Evolutionary conservation across 2,329 filamentous ascomycete genomes (phyloP).

Genomic region (Aureobasidium mangrovei): DNA sequence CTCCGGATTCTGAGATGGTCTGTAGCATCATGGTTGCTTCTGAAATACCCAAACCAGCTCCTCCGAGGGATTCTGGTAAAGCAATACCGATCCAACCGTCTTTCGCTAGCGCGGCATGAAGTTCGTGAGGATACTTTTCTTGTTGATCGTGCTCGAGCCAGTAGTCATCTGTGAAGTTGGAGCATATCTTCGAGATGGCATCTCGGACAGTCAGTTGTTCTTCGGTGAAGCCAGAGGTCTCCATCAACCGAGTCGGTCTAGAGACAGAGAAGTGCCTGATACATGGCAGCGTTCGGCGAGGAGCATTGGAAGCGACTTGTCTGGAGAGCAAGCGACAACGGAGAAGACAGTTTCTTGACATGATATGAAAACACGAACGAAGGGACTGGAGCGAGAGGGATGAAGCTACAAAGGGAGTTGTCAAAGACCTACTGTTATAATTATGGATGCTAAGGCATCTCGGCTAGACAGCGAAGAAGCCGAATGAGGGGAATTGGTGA

Average conservation of each 20-base stretch:
- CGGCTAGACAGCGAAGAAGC: neutral
- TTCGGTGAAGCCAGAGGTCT: constrained; percentile 31
- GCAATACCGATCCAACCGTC: constrained; percentile 78
- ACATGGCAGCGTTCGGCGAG: neutral
- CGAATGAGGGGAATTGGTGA: constrained; percentile 7
- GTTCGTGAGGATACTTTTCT: constrained; percentile 62
- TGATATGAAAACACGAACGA: neutral
- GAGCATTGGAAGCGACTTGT: neutral
- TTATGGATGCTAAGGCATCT: neutral
- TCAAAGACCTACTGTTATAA: neutral
- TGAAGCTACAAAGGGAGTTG: neutral
- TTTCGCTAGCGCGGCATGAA: constrained; percentile 64
- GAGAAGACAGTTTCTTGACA: neutral
- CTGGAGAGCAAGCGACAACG: neutral
- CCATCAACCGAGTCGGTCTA: constrained; percentile 14
- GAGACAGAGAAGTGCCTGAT: constrained; percentile 22
- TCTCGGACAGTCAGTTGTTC: constrained; percentile 36
- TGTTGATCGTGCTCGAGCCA: constrained; percentile 67
- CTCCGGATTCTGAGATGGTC: constrained; percentile 65
- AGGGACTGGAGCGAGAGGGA: neutral
- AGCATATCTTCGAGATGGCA: constrained; percentile 37
- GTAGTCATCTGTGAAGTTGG: constrained; percentile 44
- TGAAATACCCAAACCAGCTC: constrained; percentile 62
- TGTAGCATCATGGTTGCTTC: constrained; percentile 86
- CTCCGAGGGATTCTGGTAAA: constrained; percentile 64